Evolutionary conservation across 805 yeast genomes (phyloP), one percentile per base, ranked within the genome.

Genomic region (Schizosaccharomyces lindneri): DNA sequence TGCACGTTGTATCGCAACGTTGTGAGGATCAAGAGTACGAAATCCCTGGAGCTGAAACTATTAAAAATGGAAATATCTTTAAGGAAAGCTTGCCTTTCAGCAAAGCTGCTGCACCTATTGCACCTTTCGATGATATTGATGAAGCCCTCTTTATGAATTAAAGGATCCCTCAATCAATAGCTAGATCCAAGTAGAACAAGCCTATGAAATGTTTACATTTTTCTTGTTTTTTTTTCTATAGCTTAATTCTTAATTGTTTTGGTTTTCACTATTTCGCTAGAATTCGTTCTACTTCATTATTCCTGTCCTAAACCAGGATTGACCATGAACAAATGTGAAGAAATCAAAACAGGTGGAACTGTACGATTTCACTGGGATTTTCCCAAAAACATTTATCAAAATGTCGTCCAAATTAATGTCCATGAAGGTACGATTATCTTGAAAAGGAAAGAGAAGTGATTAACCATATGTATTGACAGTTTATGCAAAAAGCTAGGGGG

Each of bases 1-100:
- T 85, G 19, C 85, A 84, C 67, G 74, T 88, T 68, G 78, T 80
- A 67, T 80, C 94, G 4, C 82, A 78, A 24, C 31, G 36, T 3
- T 51, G 57, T 51, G 32, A 21, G 15, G 57, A 51, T 21, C 36
- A 51, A 51, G 57, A 19, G 21, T 21, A 51, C 36, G 36, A 21
- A 24, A 29, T 51, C 2, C 57, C 57, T 29, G 32, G 19, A 24
- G 57, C 36, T 29, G n/a, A 7, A 17, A 17, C 11, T 3, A 29
- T 51, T 11, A 29, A 51, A 29, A 51, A 51, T 15, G 36, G 36
- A 21, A 59, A 66, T 15, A 59, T 64, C 15, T 69, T 64, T 61
- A 62, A 64, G 55, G 71, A 69, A 57, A 63, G 65, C 13, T 65
- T 65, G 61, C 65, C 65, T 13, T 29, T 51, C 19, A 51, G 57